These are phyloP conservation scores for Picea glauca DNA, from an alignment of 75 land plant species.

Conservation along the genomic window DNA sequence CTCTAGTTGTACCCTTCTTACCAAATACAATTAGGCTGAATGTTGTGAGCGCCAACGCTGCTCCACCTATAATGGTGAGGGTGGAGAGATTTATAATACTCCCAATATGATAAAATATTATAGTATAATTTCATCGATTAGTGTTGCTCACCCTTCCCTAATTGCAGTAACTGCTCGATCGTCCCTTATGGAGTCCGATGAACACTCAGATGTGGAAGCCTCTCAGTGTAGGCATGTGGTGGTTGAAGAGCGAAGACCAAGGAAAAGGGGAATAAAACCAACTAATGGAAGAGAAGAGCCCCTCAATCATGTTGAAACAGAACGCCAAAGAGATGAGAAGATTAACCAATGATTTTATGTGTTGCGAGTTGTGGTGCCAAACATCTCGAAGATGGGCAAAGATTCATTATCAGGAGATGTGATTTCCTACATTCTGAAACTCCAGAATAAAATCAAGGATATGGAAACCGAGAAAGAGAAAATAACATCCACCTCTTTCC, in stretches of 20 bases:
- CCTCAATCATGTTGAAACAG: too few species aligned
- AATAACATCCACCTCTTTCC: too few species aligned
- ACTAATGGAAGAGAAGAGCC: too few species aligned
- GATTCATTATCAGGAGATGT: too few species aligned
- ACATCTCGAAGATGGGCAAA: constrained; percentile 60
- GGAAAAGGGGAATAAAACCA: too few species aligned
- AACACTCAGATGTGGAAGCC: constrained; percentile 24
- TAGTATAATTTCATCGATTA: neutral
- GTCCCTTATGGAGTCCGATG: constrained; percentile 16
- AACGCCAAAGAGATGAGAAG: constrained; percentile 70
- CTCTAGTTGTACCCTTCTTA: neutral
- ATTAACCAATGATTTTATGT: constrained; percentile 72
- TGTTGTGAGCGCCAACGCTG: neutral
- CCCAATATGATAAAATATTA: neutral
- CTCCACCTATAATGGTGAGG: constrained; percentile 7
- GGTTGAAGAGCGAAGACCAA: too few species aligned
- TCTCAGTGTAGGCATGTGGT: constrained; percentile 17
- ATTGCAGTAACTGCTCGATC: neutral
- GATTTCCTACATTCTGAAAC: too few species aligned
- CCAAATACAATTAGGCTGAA: constrained; percentile 7
- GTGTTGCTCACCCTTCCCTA: constrained; percentile 6
- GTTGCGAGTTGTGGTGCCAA: constrained; percentile 65
- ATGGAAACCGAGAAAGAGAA: too few species aligned
- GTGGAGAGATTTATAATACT: too few species aligned
- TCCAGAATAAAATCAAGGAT: too few species aligned